These are phyloP conservation scores for Chalara sp. DNA, from an alignment of 2,329 filamentous ascomycete genomes.

Conservation along the genomic window DNA sequence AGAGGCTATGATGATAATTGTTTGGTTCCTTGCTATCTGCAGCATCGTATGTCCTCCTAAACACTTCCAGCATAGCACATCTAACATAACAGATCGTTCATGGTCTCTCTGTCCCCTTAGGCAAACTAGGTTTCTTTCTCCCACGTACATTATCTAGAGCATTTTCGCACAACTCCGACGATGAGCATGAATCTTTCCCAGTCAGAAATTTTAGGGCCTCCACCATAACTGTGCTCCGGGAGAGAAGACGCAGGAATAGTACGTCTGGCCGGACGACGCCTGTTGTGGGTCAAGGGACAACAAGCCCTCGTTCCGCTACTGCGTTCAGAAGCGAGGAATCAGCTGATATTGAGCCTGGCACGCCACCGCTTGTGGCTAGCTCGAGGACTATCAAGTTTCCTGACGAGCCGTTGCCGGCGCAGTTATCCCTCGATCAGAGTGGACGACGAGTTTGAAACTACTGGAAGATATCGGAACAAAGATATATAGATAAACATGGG, in stretches of 20 bases:
- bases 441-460: too few relatives aligned
- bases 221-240: conserved; percentile 13
- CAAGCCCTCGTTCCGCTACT: not conserved
- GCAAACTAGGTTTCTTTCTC: conserved; percentile 54
- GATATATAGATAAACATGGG: too few relatives aligned
- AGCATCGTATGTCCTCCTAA: conserved; percentile 59
- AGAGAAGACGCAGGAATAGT: conserved; percentile 10
- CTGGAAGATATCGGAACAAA: too few relatives aligned
- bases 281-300: not conserved
- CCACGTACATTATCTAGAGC: conserved; percentile 52
- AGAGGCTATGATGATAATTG: conserved; percentile 63
- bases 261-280: not conserved
- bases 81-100: conserved; percentile 57
- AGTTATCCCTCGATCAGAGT: too few relatives aligned
- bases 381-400: conserved; percentile 38
- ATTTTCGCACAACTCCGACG: conserved; percentile 18
- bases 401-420: conserved; percentile 23
- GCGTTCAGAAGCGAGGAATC: not conserved
- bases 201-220: conserved; percentile 8
- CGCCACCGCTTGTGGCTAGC: conserved; percentile 9
- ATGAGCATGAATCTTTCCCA: conserved; percentile 9
- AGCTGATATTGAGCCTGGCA: conserved; percentile 4
- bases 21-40: conserved; percentile 82
- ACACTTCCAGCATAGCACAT: not conserved
- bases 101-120: conserved; percentile 73